Conservation (phyloP, 305 asterid genomes). For the Rubia tinctorum region DNA sequence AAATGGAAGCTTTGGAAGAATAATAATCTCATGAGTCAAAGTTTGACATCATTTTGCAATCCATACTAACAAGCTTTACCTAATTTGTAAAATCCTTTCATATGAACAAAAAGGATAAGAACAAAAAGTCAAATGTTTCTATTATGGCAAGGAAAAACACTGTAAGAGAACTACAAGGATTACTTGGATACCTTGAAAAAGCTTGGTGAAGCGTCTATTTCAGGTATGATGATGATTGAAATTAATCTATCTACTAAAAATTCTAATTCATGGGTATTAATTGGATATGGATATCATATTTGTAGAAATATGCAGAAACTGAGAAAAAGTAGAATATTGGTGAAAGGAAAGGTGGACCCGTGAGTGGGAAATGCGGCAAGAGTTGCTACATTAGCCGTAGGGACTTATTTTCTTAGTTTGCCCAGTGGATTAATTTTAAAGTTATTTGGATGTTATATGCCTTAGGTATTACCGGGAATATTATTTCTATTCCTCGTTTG, state of each 20-base stretch:
- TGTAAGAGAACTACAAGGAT: too few species aligned
- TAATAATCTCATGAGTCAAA: too few species aligned
- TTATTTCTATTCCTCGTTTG: too few species aligned
- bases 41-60: too few species aligned
- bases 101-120: too few species aligned
- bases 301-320: too few species aligned
- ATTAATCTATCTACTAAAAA: not conserved
- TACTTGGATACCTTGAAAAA: not conserved
- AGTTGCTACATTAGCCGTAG: not conserved
- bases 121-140: not conserved
- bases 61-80: too few species aligned
- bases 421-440: not conserved
- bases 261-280: not conserved
- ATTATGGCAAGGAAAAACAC: not conserved
- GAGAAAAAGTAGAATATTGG: not conserved
- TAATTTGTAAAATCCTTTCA: too few species aligned
- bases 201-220: not conserved
- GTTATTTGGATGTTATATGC: too few species aligned
- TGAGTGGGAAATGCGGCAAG: not conserved
- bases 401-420: not conserved
- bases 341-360: not conserved
- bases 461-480: too few species aligned
- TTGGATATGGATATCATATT: not conserved
- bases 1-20: too few species aligned
- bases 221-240: slow-evolving; percentile 2